Percentiles rank a stretch among this genome's conserved stretches.
These are phyloP conservation scores for Neurospora pannonica DNA, from an alignment of 495 filamentous ascomycete species.

Conservation along the genomic window DNA sequence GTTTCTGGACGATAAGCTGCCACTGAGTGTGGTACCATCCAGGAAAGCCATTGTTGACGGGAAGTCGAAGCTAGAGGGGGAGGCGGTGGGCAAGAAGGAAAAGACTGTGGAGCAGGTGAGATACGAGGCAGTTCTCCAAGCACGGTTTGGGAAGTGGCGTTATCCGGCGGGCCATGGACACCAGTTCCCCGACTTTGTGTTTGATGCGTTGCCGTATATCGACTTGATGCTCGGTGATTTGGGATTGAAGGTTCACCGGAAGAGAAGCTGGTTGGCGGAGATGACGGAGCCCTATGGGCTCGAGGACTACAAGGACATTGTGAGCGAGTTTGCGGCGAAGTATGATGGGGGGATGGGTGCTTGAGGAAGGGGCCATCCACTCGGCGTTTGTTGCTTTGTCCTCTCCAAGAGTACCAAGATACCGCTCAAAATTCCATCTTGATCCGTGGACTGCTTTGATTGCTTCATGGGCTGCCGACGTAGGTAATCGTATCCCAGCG, in stretches of 20 bases:
- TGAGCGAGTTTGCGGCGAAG: constrained; percentile 42
- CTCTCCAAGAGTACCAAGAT: neutral
- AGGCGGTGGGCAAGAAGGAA: neutral
- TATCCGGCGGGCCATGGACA: constrained; percentile 56
- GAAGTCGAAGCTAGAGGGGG: neutral
- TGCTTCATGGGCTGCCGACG: neutral
- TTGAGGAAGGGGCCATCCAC: neutral
- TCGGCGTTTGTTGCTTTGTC: neutral
- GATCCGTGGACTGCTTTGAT: neutral
- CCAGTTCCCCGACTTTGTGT: constrained; percentile 61
- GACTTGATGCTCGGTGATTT: constrained; percentile 62
- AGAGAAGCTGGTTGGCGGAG: constrained; percentile 37
- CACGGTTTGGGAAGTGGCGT: constrained; percentile 60
- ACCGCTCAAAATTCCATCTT: neutral
- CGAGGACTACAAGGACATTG: constrained; percentile 52
- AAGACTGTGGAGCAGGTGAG: constrained; percentile 25
- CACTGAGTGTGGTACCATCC: constrained; percentile 10
- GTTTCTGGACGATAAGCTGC: constrained; percentile 39
- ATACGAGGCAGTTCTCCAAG: constrained; percentile 52
- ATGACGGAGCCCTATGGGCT: constrained; percentile 47
- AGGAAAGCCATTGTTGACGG: neutral
- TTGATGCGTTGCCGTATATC: constrained; percentile 69
- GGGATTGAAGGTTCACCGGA: constrained; percentile 39
- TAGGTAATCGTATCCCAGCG: neutral
- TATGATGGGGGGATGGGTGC: neutral